Conservation (phyloP, 352 stramenopile species). For the Globisporangium paroecandrum region DNA sequence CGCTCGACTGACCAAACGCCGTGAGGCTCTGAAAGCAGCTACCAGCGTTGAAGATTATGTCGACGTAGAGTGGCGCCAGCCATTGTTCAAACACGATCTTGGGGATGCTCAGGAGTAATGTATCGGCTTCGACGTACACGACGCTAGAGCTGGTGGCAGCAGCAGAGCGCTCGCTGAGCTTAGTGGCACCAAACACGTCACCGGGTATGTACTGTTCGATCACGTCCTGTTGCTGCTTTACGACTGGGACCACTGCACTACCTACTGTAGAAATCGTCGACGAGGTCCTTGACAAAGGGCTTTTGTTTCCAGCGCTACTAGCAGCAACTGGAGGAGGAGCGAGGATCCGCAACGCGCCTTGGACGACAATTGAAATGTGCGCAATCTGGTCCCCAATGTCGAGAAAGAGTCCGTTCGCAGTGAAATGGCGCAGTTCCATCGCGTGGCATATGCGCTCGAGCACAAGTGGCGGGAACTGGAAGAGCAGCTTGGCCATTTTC, state of each 20-base stretch:
- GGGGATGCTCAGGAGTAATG: conserved; percentile 36
- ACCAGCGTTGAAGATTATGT: conserved; percentile 39
- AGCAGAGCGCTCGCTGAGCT: conserved; percentile 21
- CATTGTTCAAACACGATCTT: conserved; percentile 39
- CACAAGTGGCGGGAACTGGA: conserved; percentile 55
- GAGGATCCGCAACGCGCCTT: conserved; percentile 22
- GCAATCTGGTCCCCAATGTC: conserved; percentile 24
- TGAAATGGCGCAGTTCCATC: conserved; percentile 36
- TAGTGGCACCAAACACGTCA: conserved; percentile 32
- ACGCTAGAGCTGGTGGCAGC: not conserved
- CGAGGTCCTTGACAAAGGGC: not conserved
- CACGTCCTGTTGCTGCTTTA: not conserved
- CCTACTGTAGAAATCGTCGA: not conserved
- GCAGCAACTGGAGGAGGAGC: not conserved
- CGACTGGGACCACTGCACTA: not conserved
- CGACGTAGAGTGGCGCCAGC: conserved; percentile 28
- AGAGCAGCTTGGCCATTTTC: conserved; percentile 36
- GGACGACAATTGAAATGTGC: conserved; percentile 33
- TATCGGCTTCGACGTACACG: conserved; percentile 32
- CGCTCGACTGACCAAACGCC: too few species aligned
- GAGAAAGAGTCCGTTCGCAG: conserved; percentile 15
- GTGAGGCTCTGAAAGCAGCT: conserved; percentile 32
- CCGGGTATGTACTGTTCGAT: conserved; percentile 28
- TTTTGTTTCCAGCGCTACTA: not conserved
- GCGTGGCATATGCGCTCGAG: conserved; percentile 46